phyloP scores from a whole-genome alignment of 306 rosid genomes.

The Prunus dulcis region DNA sequence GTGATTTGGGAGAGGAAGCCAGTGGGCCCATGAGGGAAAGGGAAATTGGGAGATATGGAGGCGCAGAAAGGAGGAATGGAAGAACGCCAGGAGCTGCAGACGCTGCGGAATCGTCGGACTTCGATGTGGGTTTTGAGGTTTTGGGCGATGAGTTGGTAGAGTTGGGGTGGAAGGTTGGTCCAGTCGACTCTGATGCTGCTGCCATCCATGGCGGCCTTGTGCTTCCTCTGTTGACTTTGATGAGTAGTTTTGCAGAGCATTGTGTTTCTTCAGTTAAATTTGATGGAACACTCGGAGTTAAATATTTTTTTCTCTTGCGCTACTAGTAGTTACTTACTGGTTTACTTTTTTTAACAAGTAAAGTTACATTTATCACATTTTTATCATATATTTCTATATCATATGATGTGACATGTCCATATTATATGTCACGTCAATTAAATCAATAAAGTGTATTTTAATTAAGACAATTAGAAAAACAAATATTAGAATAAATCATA shows the following conservation, averaged over 20 bases:
- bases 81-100: slow-evolving; percentile 16
- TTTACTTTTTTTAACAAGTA: no score
- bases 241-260: no score
- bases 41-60: neutral
- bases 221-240: neutral
- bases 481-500: no score
- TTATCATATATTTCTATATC: no score
- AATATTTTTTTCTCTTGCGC: no score
- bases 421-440: no score
- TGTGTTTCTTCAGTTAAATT: no score
- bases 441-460: no score
- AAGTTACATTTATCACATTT: no score
- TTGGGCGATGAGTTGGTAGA: neutral
- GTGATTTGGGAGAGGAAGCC: slow-evolving; percentile 24
- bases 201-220: neutral
- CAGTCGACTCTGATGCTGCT: neutral
- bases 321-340: no score
- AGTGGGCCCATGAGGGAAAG: neutral
- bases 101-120: neutral
- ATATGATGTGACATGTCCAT: accelerated
- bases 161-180: neutral
- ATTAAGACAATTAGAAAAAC: no score
- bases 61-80: slow-evolving; percentile 10
- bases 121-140: neutral
- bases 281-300: no score